Conservation (phyloP, 192 early-diverging fungal species). For the Gonapodya sp. region DNA sequence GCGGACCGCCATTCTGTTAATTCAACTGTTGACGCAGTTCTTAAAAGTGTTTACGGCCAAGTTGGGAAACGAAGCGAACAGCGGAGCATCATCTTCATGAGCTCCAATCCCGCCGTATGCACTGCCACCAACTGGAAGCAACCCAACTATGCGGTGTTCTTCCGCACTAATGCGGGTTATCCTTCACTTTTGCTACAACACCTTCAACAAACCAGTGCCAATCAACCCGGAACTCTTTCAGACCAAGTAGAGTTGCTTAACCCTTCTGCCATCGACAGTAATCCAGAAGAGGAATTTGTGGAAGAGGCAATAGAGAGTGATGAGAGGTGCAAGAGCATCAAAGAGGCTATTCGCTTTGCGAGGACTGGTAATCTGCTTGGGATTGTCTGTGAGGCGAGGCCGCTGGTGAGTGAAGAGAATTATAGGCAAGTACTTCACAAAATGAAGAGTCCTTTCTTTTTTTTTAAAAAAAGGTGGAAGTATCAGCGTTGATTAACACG, state of each 20-base stretch:
- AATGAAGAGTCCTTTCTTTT: conserved; percentile 6
- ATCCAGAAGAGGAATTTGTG: not conserved
- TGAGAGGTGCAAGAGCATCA: conserved; percentile 55
- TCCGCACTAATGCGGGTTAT: conserved; percentile 46
- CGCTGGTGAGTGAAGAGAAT: conserved; percentile 53
- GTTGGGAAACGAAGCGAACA: conserved; percentile 29
- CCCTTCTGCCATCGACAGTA: not conserved
- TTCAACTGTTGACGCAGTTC: conserved; percentile 75
- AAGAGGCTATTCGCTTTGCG: conserved; percentile 90
- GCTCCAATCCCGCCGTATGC: conserved; percentile 85
- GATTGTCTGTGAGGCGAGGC: conserved; percentile 79
- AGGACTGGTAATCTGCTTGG: conserved; percentile 87
- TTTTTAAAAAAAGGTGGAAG: conserved; percentile 62
- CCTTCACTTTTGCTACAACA: not conserved
- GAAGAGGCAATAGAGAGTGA: conserved; percentile 22
- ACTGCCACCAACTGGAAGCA: conserved; percentile 98
- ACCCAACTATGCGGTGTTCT: conserved; percentile 94
- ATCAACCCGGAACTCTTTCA: not conserved
- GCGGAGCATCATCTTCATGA: conserved; percentile 72
- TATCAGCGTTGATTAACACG: conserved; percentile 79
- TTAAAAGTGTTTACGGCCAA: conserved; percentile 78
- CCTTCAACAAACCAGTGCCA: not conserved
- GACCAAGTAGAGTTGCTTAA: not conserved
- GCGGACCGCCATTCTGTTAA: conserved; percentile 64
- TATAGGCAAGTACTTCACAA: not conserved